phyloP scores from a whole-genome alignment of 345 rosid species.

The Citrus glauca region DNA sequence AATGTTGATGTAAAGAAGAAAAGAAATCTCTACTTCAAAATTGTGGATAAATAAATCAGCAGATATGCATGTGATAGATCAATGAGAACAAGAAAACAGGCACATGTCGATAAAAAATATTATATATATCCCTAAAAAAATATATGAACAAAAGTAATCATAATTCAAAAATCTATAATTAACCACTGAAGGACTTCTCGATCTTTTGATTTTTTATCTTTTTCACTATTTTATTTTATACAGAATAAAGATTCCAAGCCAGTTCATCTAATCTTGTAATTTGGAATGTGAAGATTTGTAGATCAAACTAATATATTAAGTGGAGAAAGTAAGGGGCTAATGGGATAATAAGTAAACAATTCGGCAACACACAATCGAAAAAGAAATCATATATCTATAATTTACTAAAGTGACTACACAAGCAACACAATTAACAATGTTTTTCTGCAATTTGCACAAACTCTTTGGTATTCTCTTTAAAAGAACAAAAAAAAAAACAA shows the following conservation, averaged over 20 bases:
- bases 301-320: neutral
- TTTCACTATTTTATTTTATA: neutral
- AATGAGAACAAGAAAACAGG: neutral
- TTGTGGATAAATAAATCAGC: neutral
- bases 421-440: constrained; percentile 28
- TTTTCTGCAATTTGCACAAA: constrained; percentile 33
- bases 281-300: neutral
- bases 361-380: constrained; percentile 17
- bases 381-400: constrained; percentile 16
- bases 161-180: neutral
- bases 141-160: neutral
- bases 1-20: neutral
- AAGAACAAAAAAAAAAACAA: constrained; percentile 24
- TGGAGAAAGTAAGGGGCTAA: neutral
- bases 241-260: neutral
- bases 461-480: constrained; percentile 23
- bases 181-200: neutral
- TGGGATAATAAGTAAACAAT: constrained; percentile 13
- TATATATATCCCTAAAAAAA: neutral
- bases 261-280: neutral
- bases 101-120: neutral
- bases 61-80: neutral
- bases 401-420: constrained; percentile 24
- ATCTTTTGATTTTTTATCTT: neutral
- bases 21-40: neutral